These are phyloP conservation scores for Annona squamosa DNA, from an alignment of 164 flowering plant genomes.

Conservation along the genomic window DNA sequence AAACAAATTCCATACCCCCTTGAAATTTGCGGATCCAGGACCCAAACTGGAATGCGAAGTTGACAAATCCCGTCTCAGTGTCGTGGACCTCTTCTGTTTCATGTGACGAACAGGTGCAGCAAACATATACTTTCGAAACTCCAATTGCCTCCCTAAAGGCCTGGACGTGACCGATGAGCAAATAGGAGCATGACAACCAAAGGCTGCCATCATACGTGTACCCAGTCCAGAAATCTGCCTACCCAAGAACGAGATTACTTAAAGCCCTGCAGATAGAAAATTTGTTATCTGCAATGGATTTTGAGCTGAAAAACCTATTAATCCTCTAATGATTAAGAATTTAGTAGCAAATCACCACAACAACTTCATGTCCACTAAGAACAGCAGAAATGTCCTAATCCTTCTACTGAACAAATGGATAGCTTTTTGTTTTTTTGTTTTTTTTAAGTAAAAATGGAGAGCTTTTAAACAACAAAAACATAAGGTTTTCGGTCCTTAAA, in stretches of 20 bases:
- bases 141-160: constrained; percentile 5
- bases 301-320: not conserved
- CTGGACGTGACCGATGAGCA: constrained; percentile 2
- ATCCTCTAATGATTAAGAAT: not conserved
- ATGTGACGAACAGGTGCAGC: not conserved
- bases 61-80: not conserved
- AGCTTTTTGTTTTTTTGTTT: not conserved
- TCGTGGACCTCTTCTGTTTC: not conserved
- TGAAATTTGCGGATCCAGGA: constrained; percentile 7
- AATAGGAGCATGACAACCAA: not conserved
- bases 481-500: not conserved
- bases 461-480: not conserved
- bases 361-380: not conserved
- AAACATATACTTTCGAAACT: constrained; percentile 7
- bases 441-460: not conserved
- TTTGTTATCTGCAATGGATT: no score
- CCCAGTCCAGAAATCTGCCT: not conserved
- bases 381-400: not conserved
- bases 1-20: constrained; percentile 9
- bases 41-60: not conserved
- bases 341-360: not conserved
- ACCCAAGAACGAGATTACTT: not conserved
- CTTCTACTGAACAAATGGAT: no score
- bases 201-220: constrained; percentile 6
- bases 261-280: not conserved